Conservation (phyloP, 345 rosid genomes). For the Gossypium turneri region DNA sequence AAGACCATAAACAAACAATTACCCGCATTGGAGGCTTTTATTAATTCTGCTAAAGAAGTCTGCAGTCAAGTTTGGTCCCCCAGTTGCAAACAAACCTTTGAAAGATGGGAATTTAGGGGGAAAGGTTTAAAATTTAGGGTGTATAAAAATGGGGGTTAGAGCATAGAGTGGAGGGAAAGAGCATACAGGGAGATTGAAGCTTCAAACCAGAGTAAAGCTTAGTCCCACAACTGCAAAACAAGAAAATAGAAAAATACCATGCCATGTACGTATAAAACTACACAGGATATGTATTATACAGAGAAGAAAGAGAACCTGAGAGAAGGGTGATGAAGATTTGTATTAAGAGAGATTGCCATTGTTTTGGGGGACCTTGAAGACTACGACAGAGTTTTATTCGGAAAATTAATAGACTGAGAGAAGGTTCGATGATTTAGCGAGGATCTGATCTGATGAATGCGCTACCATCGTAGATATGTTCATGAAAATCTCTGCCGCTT, state of each 20-base stretch:
- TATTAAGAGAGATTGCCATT: constrained; percentile 58
- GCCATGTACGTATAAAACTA: constrained; percentile 5
- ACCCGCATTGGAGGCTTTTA: constrained; percentile 68
- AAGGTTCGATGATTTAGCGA: not conserved
- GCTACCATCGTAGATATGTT: not conserved
- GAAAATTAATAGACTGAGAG: not conserved
- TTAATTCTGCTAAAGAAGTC: constrained; percentile 61
- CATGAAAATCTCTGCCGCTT: not conserved
- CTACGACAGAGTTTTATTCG: not conserved
- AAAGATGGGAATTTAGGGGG: not conserved
- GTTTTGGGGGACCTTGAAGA: not conserved
- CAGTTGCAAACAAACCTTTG: constrained; percentile 42
- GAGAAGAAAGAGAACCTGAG: constrained; percentile 38
- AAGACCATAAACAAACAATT: constrained; percentile 7
- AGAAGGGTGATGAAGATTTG: constrained; percentile 49
- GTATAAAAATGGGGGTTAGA: not conserved
- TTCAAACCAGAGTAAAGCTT: constrained; percentile 68
- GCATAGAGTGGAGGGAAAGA: constrained; percentile 11
- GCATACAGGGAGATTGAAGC: constrained; percentile 61
- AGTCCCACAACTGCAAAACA: constrained; percentile 47
- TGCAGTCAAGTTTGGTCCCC: constrained; percentile 55
- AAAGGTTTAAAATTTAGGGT: not conserved
- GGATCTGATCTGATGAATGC: not conserved
- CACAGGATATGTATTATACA: not conserved
- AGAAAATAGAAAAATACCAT: constrained; percentile 4